phyloP scores from a whole-genome alignment of 768 basidiomycete species.

The Trichaptum fuscoviolaceum region DNA sequence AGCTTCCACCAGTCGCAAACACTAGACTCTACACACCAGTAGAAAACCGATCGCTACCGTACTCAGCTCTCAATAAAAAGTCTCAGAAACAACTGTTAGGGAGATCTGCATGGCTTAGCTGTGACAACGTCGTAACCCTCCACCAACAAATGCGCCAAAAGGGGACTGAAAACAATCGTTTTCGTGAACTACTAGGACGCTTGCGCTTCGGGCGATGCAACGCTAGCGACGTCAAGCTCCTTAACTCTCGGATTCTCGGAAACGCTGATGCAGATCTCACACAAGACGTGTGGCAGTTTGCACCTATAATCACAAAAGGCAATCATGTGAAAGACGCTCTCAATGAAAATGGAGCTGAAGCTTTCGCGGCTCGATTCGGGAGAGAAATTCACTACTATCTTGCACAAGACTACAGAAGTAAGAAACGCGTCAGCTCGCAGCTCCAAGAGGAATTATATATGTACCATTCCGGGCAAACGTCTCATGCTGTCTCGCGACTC shows the following conservation, averaged over 20 bases:
- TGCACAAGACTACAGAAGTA: conserved; percentile 20
- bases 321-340: conserved; percentile 34
- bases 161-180: conserved; percentile 17
- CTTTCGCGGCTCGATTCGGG: conserved; percentile 20
- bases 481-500: conserved; percentile 25
- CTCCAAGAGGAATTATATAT: conserved; percentile 11
- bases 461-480: conserved; percentile 23
- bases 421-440: conserved; percentile 3
- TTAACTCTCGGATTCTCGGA: conserved; percentile 15
- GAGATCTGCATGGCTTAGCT: conserved; percentile 28
- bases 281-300: conserved; percentile 17
- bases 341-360: conserved; percentile 22
- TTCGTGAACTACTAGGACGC: conserved; percentile 19
- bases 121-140: conserved; percentile 27
- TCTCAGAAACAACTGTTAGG: conserved; percentile 23
- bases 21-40: conserved; percentile 19
- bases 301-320: conserved; percentile 31
- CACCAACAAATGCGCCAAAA: conserved; percentile 23
- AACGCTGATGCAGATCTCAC: conserved; percentile 8
- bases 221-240: conserved; percentile 18
- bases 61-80: neutral
- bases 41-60: neutral
- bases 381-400: conserved; percentile 25
- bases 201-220: conserved; percentile 25
- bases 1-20: conserved; percentile 32